Evolutionary conservation across 2,329 filamentous ascomycete genomes (phyloP).

Genomic region (Elsinoe arachidis): DNA sequence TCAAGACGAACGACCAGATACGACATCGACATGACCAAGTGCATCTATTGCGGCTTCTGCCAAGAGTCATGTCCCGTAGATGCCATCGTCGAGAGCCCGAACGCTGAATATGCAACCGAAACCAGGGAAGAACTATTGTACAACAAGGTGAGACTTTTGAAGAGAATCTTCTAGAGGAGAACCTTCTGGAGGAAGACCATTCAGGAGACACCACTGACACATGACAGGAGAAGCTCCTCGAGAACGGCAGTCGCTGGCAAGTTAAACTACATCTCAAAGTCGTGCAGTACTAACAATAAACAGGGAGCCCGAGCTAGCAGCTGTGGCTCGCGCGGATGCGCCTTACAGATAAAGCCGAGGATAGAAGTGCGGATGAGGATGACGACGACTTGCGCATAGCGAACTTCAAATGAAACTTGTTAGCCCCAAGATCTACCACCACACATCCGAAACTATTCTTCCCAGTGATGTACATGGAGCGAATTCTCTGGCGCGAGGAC

Average conservation of each 20-base stretch:
- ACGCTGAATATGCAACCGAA: conserved; percentile 19
- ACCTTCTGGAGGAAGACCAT: too few relatives aligned
- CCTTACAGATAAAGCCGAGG: conserved; percentile 27
- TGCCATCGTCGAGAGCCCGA: conserved; percentile 58
- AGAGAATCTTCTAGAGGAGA: conserved; percentile 50
- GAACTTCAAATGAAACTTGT: neutral
- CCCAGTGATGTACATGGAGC: too few relatives aligned
- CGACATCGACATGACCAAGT: conserved; percentile 99
- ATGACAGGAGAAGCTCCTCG: conserved; percentile 56
- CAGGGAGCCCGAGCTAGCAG: conserved; percentile 96
- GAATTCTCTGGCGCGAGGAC: too few relatives aligned
- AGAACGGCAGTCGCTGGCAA: conserved; percentile 32
- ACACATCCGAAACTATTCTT: too few relatives aligned
- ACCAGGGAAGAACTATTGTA: conserved; percentile 64
- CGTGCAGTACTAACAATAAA: conserved; percentile 42
- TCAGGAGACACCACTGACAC: too few relatives aligned
- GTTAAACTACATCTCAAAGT: neutral
- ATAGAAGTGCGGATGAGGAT: neutral
- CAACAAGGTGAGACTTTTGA: conserved; percentile 57
- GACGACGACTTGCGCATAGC: neutral
- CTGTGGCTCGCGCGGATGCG: conserved; percentile 82
- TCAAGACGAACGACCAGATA: conserved; percentile 93
- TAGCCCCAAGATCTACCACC: too few relatives aligned
- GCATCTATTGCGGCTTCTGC: conserved; percentile 97
- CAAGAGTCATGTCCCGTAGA: conserved; percentile 98